Base-by-base conservation (phyloP, 1,139 yeast species). In the Protomyces arabidopsidicola region DNA sequence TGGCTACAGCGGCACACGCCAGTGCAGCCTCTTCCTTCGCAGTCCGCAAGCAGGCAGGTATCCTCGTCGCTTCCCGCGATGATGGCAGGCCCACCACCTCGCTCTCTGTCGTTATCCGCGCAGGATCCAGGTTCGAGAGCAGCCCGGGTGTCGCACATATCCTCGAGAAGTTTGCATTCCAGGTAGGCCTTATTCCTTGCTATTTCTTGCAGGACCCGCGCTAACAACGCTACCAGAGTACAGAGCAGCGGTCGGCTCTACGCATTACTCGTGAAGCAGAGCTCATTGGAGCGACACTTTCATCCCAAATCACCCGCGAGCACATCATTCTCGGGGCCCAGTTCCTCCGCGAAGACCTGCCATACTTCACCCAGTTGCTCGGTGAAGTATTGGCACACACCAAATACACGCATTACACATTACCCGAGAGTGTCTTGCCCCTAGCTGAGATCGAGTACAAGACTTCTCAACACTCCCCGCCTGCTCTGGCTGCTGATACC, bases 221-320 rank as follows among this genome's bases (percentile, higher is more conserved):
- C 55, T 59, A 52, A 45, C 20, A 6, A 14, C 14, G 2, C 31
- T 14, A n/a, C 16, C 70, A 88, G 76, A 87, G 88, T 81, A 90
- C 97, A 68, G 81, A 82, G 69, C 76, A 84, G 71, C 90, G 90
- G 77, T 87, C 96, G 42, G 97, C 96, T 38, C 82, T 93, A 75
- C 88, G 98, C 80, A 82, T 91, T 73, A 88, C 91, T 72, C 88
- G 98, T 78, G 98, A 95, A 79, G 80, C 93, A 65, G 99, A 95
- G 79, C 84, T 93, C 70, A 82, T 93, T 71, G 98, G 98, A 69
- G 98, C 97, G 74, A 78, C 78, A 68, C 84, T 90, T 75, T 75
- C 82, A 60, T 80, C 95, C 57, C 72, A 76, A 65, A 86, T 90
- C 70, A 84, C 90, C 75, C 87, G 97, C 80, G 98, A 93, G 75